These are phyloP conservation scores for Amanita rubescens DNA, from an alignment of 768 basidiomycete species.

Conservation along the genomic window DNA sequence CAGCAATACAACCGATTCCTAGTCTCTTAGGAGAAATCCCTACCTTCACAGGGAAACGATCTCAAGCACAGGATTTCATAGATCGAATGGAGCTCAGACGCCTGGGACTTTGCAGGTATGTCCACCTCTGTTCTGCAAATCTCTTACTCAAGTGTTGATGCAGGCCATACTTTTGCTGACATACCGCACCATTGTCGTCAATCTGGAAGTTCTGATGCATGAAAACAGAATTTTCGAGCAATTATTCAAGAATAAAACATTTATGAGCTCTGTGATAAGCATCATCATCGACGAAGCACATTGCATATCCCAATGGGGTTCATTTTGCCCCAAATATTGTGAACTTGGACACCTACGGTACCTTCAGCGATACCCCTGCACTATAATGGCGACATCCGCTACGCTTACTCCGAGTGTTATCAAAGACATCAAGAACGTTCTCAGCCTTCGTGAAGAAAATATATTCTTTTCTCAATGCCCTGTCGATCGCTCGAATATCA, in stretches of 20 bases:
- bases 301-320: constrained; percentile 23
- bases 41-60: too few relatives aligned
- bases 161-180: constrained; percentile 15
- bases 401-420: constrained; percentile 14
- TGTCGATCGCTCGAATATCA: constrained; percentile 16
- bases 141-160: not conserved
- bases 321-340: constrained; percentile 21
- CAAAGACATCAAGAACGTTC: constrained; percentile 9
- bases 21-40: too few relatives aligned
- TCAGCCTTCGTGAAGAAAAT: constrained; percentile 4
- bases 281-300: constrained; percentile 26
- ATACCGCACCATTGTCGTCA: constrained; percentile 17
- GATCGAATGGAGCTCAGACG: too few relatives aligned
- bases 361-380: constrained; percentile 5
- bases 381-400: constrained; percentile 15
- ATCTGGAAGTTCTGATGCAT: constrained; percentile 17
- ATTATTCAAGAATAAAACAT: constrained; percentile 12
- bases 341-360: constrained; percentile 12
- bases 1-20: too few relatives aligned
- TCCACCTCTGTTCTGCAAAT: too few relatives aligned
- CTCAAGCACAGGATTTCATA: too few relatives aligned
- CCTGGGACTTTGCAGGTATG: too few relatives aligned
- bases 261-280: constrained; percentile 15
- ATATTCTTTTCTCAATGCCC: constrained; percentile 5
- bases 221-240: not conserved